Conservation (phyloP, 768 basidiomycete species). For the Agaricus blazei region DNA sequence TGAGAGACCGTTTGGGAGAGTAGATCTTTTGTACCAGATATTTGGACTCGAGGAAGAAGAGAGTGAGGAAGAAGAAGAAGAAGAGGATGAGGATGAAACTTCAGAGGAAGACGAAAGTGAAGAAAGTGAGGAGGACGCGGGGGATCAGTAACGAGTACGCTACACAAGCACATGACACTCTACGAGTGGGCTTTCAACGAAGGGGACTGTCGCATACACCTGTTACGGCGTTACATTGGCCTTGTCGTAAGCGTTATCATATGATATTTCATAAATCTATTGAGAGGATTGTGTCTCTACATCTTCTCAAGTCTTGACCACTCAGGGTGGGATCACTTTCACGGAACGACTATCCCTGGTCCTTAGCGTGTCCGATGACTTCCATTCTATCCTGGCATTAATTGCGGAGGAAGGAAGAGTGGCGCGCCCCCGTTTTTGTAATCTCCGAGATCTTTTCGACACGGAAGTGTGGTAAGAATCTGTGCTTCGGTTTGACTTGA, state of each 20-base stretch:
- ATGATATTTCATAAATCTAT: no score
- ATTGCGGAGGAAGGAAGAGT: no score
- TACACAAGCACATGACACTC: not conserved
- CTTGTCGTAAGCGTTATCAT: no score
- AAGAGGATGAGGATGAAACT: conserved; percentile 11
- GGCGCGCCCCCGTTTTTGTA: no score
- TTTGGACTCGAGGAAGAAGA: conserved; percentile 59
- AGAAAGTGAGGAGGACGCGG: conserved; percentile 14
- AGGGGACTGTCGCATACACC: not conserved
- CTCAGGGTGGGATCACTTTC: not conserved
- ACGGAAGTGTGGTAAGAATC: no score
- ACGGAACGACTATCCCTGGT: not conserved
- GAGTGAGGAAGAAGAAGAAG: conserved; percentile 6
- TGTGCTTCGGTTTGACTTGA: no score
- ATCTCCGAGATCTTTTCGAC: no score
- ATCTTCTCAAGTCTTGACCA: no score
- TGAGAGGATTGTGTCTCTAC: no score
- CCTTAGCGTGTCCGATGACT: no score
- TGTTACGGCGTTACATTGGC: no score
- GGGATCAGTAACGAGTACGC: conserved; percentile 3
- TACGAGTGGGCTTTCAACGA: not conserved
- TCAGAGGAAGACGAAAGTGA: conserved; percentile 10
- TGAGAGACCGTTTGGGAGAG: conserved; percentile 80
- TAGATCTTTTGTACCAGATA: conserved; percentile 69
- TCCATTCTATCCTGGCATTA: no score